A percentile compares a stretch with the other conserved stretches of the same genome.
Evolutionary conservation across 164 flowering plant species (phyloP).

Genomic region (Echeveria elegans): DNA sequence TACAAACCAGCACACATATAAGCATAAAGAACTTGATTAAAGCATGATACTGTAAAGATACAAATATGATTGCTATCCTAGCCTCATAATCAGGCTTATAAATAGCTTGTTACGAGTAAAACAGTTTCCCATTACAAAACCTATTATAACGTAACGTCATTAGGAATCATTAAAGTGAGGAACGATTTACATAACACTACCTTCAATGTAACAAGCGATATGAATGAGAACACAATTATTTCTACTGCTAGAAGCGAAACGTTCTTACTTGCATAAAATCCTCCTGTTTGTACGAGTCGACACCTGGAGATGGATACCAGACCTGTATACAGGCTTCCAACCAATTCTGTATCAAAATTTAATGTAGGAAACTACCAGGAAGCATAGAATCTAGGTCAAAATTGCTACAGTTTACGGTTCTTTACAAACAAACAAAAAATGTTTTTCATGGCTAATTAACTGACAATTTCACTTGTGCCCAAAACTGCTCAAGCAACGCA

Average conservation of each 20-base stretch:
- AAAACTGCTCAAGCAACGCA: neutral
- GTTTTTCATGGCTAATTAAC: neutral
- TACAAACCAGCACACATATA: constrained; percentile 17
- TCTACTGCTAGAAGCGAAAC: neutral
- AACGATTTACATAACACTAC: neutral
- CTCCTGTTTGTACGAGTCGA: constrained; percentile 82
- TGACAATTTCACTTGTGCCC: neutral
- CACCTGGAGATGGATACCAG: constrained; percentile 98
- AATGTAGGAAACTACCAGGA: constrained; percentile 7
- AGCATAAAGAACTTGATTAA: neutral
- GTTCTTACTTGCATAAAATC: constrained; percentile 85
- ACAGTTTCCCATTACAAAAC: neutral
- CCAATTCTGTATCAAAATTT: constrained; percentile 37
- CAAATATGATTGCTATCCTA: neutral
- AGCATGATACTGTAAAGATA: neutral
- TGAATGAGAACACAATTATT: neutral
- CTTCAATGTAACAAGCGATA: neutral
- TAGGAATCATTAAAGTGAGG: neutral
- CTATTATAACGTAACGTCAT: neutral
- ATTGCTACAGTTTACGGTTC: neutral
- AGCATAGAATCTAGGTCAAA: neutral
- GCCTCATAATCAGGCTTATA: neutral
- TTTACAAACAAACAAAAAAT: neutral
- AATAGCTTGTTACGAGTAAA: no score
- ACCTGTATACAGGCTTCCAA: constrained; percentile 69